Evolutionary conservation across 768 basidiomycete genomes (phyloP), one percentile per base, ranked within the genome.

Genomic region (Dictyophora rubrovolvata): DNA sequence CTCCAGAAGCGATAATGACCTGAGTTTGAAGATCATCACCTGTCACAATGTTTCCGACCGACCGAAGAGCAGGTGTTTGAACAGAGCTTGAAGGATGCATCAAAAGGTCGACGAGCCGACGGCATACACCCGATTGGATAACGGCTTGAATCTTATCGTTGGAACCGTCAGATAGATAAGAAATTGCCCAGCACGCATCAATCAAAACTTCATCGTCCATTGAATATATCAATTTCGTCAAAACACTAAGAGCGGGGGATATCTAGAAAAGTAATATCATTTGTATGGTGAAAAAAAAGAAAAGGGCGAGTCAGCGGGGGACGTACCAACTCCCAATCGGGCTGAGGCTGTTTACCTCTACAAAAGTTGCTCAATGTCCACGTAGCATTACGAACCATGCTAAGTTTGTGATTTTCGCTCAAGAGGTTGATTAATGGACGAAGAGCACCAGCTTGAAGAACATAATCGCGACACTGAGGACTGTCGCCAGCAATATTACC

Each of bases 361-460:
- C 96, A 99, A 74, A 99, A 98, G 79, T 99, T 99, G 79, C 91
- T 93, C 71, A 99, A 74, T 14, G 96, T 98, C 96, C 96, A 99
- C 18, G 96, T 99, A 18, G 96, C 96, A 70, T 99, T 97, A 67
- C 89, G 77, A 61, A 98, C 85, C 95, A 99, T 99, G 69, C 92
- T 94, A 64, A 98, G 78, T 74, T 99, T 99, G 81, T 98, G 93
- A 67, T 97, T 87, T 73, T 99, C 95, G 75, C 88, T 94, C 63
- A 95, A 72, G 37, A 93, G 78, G 34, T 86, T 83, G 62, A 98
- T 75, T 59, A 99, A 77, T n/a, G 96, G 96, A 58, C 92, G 79
- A 62, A 99, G 77, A 34, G 96, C 95, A 61, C 93, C 93, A 69
- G 90, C 84, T 68, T 91, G 86, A 54, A 99, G 82, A 55, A 98